Percentiles rank a stretch among this genome's conserved stretches.
Evolutionary conservation across 1,139 yeast genomes (phyloP).

Genomic region (Magnusiomyces paraingens): DNA sequence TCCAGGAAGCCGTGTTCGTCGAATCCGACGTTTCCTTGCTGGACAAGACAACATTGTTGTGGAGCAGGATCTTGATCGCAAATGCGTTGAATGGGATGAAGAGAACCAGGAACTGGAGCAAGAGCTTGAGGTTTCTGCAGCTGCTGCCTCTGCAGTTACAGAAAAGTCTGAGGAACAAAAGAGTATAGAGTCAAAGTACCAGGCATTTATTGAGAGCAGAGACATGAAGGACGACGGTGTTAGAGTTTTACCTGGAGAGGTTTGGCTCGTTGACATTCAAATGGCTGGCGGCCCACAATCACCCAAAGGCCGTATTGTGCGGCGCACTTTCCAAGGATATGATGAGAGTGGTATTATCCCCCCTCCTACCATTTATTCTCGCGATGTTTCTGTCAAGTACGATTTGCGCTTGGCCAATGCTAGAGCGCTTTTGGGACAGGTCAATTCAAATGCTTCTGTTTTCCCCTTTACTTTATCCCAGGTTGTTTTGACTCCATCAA

Average conservation of each 20-base stretch:
- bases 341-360: constrained; percentile 25
- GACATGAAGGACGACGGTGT: constrained; percentile 42
- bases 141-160: constrained; percentile 12
- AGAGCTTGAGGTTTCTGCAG: constrained; percentile 8
- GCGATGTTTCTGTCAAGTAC: constrained; percentile 80
- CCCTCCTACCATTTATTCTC: constrained; percentile 62
- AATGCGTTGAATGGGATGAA: constrained; percentile 93
- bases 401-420: constrained; percentile 70
- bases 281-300: constrained; percentile 56
- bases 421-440: constrained; percentile 59
- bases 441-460: constrained; percentile 73
- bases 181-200: background rate
- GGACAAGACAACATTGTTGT: constrained; percentile 93
- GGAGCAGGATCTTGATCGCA: constrained; percentile 64
- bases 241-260: constrained; percentile 71
- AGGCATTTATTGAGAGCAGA: background rate
- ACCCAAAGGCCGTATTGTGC: constrained; percentile 26
- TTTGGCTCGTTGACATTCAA: constrained; percentile 73
- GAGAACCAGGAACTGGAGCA: constrained; percentile 48
- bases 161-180: constrained; percentile 17
- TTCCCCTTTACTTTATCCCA: constrained; percentile 75
- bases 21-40: constrained; percentile 86
- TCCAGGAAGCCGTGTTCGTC: constrained; percentile 88
- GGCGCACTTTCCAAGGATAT: constrained; percentile 27
- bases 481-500: constrained; percentile 19